phyloP scores from a whole-genome alignment of 2,329 filamentous ascomycete genomes.

The Fusarium hostae region DNA sequence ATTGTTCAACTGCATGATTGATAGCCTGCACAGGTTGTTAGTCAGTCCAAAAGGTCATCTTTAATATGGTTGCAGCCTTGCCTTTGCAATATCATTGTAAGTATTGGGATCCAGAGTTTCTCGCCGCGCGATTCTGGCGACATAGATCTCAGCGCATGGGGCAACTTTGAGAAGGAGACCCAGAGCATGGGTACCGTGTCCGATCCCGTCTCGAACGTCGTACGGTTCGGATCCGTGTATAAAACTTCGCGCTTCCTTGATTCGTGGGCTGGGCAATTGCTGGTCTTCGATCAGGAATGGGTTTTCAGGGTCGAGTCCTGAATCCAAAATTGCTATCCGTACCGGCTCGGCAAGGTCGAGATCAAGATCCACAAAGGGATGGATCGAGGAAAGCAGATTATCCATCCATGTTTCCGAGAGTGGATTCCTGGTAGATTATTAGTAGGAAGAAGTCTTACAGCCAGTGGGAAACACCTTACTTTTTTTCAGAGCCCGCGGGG shows the following conservation, averaged over 20 bases:
- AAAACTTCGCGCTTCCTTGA: background rate
- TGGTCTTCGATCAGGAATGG: background rate
- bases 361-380: background rate
- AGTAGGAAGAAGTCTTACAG: background rate
- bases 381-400: background rate
- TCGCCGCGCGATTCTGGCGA: background rate
- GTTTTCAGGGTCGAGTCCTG: background rate
- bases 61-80: background rate
- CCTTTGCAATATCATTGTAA: background rate
- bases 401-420: background rate
- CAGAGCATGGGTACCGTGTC: background rate
- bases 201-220: background rate
- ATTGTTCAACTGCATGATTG: background rate
- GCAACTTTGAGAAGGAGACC: background rate
- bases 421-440: background rate
- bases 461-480: background rate
- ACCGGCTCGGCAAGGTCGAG: background rate
- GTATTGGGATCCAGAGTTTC: background rate
- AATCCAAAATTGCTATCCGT: constrained; percentile 1
- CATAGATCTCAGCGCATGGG: background rate
- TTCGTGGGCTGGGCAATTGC: background rate
- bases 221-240: background rate
- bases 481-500: background rate
- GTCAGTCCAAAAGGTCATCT: background rate
- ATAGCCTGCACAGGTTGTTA: background rate